These are phyloP conservation scores for Flaveria sonorensis DNA, from an alignment of 129 eudicot species.

Conservation along the genomic window DNA sequence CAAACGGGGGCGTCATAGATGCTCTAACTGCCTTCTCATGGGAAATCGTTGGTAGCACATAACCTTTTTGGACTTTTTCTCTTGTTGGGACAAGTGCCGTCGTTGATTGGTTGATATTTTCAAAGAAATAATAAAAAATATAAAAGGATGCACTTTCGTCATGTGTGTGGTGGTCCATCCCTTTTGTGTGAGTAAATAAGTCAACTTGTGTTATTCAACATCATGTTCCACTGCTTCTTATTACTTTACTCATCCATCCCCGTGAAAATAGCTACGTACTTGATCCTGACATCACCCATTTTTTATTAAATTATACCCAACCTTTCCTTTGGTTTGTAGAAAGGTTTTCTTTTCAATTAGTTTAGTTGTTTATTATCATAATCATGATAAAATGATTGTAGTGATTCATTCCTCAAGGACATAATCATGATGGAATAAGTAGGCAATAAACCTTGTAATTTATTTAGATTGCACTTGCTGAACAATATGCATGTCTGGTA, in stretches of 20 bases:
- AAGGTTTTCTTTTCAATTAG: not conserved
- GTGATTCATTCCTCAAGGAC: not conserved
- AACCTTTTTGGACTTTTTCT: slow-evolving; percentile 3
- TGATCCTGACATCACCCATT: slow-evolving; percentile 6
- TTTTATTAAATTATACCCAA: not conserved
- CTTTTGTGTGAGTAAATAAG: slow-evolving; percentile 35
- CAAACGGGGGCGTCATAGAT: no score
- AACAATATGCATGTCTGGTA: not conserved
- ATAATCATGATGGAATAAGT: not conserved
- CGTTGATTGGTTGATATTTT: slow-evolving; percentile 16
- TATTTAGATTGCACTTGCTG: not conserved
- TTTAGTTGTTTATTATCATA: not conserved
- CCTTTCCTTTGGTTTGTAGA: not conserved
- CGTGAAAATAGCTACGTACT: slow-evolving; percentile 22
- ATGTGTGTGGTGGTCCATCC: slow-evolving; percentile 39
- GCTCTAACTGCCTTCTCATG: slow-evolving; percentile 11
- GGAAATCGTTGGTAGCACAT: slow-evolving; percentile 17
- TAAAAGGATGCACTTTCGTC: slow-evolving; percentile 26
- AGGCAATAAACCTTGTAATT: not conserved
- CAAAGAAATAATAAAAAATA: slow-evolving; percentile 12
- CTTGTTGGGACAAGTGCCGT: slow-evolving; percentile 26
- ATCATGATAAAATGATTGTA: not conserved
- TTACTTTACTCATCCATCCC: slow-evolving; percentile 16
- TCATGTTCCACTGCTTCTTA: slow-evolving; percentile 31
- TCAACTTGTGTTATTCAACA: slow-evolving; percentile 44